phyloP scores from a whole-genome alignment of 1,284 basidiomycete genomes.

The Coriolopsis trogii region DNA sequence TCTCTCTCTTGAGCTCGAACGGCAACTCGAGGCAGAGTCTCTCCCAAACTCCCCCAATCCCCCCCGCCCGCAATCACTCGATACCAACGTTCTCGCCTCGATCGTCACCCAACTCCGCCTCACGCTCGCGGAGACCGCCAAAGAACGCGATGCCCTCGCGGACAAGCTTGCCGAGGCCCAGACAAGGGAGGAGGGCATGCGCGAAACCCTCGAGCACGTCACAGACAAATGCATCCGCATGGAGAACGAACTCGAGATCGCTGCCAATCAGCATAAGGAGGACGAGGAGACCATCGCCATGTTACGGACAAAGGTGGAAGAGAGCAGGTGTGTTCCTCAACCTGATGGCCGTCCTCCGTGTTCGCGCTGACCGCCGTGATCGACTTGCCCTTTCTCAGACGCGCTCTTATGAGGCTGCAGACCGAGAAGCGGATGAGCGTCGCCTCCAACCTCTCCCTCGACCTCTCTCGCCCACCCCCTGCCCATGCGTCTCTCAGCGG shows the following conservation, averaged over 20 bases:
- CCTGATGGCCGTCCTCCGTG: not conserved
- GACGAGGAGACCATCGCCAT: constrained; percentile 83
- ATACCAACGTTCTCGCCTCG: constrained; percentile 74
- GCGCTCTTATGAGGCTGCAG: constrained; percentile 90
- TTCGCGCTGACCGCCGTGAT: constrained; percentile 9
- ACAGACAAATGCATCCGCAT: constrained; percentile 64
- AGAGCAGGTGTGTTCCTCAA: constrained; percentile 65
- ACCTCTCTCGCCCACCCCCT: constrained; percentile 50
- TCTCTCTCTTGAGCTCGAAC: constrained; percentile 74
- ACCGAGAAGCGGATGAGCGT: constrained; percentile 75
- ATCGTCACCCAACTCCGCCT: constrained; percentile 69
- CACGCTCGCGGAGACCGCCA: constrained; percentile 60
- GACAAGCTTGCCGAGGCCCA: constrained; percentile 52
- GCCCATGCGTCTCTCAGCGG: constrained; percentile 39
- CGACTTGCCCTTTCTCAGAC: constrained; percentile 43
- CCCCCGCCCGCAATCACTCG: constrained; percentile 57
- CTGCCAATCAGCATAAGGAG: constrained; percentile 64
- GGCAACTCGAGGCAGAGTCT: constrained; percentile 69
- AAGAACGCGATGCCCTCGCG: constrained; percentile 67
- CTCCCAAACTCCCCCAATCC: constrained; percentile 38
- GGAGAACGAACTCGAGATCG: constrained; percentile 62
- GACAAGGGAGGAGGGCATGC: constrained; percentile 56
- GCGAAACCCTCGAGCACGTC: constrained; percentile 62
- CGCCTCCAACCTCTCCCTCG: constrained; percentile 50
- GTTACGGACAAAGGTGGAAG: constrained; percentile 87